phyloP scores from a whole-genome alignment of 192 early-diverging fungal genomes.

The Linnemannia zychae region DNA sequence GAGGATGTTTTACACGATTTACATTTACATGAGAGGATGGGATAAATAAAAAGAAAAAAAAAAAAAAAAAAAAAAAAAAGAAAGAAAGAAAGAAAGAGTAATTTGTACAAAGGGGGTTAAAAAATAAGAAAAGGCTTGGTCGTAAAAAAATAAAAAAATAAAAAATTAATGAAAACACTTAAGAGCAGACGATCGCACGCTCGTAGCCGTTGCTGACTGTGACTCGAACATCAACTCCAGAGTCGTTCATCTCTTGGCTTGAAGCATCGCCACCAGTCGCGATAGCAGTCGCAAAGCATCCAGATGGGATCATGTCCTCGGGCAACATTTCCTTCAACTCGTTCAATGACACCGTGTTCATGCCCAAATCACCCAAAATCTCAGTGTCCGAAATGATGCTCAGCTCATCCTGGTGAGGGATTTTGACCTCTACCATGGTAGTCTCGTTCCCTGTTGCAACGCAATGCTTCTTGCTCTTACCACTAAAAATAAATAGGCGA shows the following conservation, averaged over 20 bases:
- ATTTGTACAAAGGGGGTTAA: background rate
- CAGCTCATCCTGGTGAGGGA: conserved; percentile 43
- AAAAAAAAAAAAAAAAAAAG: conserved; percentile 1
- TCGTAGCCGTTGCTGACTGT: conserved; percentile 36
- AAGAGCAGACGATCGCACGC: conserved; percentile 24
- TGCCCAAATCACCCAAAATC: conserved; percentile 31
- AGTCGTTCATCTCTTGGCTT: background rate
- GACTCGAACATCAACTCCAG: background rate
- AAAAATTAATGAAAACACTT: background rate
- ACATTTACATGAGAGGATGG: background rate
- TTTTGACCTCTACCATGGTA: conserved; percentile 39
- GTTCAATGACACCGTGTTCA: conserved; percentile 14
- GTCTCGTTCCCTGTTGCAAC: conserved; percentile 25
- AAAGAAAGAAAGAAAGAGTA: background rate
- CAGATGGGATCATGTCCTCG: conserved; percentile 9
- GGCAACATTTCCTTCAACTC: conserved; percentile 20
- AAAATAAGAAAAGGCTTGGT: background rate
- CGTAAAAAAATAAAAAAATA: background rate
- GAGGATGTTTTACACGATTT: conserved; percentile 1
- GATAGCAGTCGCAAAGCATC: conserved; percentile 6
- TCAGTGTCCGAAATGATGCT: conserved; percentile 48
- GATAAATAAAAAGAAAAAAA: background rate
- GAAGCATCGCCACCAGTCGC: background rate
- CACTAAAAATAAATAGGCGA: conserved; percentile 3
- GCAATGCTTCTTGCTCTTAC: conserved; percentile 9